phyloP scores from a whole-genome alignment of 306 rosid genomes.

The Castanea mollissima region DNA sequence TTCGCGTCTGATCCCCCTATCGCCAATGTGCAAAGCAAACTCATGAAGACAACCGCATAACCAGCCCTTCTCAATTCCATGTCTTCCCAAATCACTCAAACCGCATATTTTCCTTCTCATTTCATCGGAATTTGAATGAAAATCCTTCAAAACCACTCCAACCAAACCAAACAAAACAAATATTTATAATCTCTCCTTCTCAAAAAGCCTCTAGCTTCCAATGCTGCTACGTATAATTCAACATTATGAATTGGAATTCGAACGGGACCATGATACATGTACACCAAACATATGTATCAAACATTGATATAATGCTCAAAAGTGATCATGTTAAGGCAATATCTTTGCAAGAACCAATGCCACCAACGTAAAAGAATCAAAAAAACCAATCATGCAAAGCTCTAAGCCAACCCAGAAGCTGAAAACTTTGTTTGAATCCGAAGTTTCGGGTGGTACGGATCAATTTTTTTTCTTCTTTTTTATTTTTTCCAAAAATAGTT shows the following conservation, averaged over 20 bases:
- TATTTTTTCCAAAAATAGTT: neutral
- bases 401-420: conserved; percentile 12
- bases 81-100: conserved; percentile 33
- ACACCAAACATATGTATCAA: neutral
- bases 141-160: conserved; percentile 16
- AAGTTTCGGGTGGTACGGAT: neutral
- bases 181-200: neutral
- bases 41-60: conserved; percentile 49
- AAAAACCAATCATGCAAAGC: conserved; percentile 33
- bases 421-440: conserved; percentile 13
- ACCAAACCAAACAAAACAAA: neutral
- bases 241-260: conserved; percentile 11
- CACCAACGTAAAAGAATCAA: conserved; percentile 30
- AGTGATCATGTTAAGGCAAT: neutral
- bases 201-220: conserved; percentile 22
- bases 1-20: conserved; percentile 60
- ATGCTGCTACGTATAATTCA: conserved; percentile 10
- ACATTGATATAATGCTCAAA: neutral
- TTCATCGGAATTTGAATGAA: conserved; percentile 45
- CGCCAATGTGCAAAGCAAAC: conserved; percentile 66
- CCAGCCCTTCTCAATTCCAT: conserved; percentile 62
- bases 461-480: neutral
- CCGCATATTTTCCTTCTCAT: conserved; percentile 51
- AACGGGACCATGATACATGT: conserved; percentile 8
- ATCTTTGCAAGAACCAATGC: conserved; percentile 13